phyloP scores from a whole-genome alignment of 192 early-diverging fungal species.

The Backusella parvicylindrica region DNA sequence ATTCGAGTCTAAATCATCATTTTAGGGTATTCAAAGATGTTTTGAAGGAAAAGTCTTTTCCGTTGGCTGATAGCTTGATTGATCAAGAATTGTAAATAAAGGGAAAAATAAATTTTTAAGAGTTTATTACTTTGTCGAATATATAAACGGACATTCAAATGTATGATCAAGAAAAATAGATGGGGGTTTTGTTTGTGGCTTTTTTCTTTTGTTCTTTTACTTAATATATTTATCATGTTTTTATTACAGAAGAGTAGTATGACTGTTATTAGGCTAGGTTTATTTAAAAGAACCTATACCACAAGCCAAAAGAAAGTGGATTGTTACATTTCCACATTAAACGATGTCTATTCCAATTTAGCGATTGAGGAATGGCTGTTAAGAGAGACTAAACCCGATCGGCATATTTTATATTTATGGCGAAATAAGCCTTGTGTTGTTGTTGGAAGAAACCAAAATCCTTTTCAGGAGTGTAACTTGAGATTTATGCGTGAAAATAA shows the following conservation, averaged over 20 bases:
- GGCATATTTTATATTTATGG: slow-evolving; percentile 80
- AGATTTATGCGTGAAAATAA: slow-evolving; percentile 56
- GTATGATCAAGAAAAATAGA: background rate
- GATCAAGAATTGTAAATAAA: slow-evolving; percentile 16
- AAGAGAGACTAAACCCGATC: slow-evolving; percentile 60
- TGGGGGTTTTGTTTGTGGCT: background rate
- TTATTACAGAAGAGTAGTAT: background rate
- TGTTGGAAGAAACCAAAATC: slow-evolving; percentile 97
- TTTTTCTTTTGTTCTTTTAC: background rate
- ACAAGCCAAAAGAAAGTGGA: slow-evolving; percentile 29
- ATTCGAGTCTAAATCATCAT: slow-evolving; percentile 72
- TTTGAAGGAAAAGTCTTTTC: background rate
- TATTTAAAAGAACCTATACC: background rate
- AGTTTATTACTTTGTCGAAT: background rate
- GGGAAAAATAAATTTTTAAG: background rate
- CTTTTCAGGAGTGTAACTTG: slow-evolving; percentile 93
- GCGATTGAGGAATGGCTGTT: slow-evolving; percentile 92
- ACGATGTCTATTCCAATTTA: slow-evolving; percentile 77
- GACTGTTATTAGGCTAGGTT: background rate
- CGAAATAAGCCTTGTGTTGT: slow-evolving; percentile 86
- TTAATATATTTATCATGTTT: background rate
- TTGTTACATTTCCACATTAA: slow-evolving; percentile 63
- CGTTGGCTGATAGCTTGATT: background rate
- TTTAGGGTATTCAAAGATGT: slow-evolving; percentile 48
- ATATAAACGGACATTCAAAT: background rate